Percentiles rank a stretch among this genome's conserved stretches.
Conservation (phyloP, 1,284 basidiomycete genomes). For the Heterobasidion annosum region DNA sequence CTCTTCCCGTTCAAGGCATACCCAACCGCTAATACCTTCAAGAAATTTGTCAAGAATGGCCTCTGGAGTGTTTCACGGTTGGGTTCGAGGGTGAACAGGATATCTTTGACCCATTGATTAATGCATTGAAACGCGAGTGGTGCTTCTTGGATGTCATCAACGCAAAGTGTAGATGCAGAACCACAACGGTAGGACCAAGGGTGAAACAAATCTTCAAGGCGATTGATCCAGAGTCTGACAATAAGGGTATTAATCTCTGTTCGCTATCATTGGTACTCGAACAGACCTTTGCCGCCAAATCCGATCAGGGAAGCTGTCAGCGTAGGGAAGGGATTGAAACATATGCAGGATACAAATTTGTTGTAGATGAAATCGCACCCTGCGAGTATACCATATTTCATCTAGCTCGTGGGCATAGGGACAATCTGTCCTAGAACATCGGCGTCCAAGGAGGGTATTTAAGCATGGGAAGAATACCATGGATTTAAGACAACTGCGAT, state of each 20-base stretch:
- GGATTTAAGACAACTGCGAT: background rate
- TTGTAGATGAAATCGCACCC: background rate
- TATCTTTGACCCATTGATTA: background rate
- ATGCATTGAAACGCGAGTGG: background rate
- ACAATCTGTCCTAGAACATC: background rate
- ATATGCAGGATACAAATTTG: background rate
- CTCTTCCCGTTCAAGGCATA: background rate
- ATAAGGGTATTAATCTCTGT: background rate
- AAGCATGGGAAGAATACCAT: background rate
- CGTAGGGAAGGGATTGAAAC: background rate
- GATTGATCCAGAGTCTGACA: background rate
- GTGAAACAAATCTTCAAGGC: background rate
- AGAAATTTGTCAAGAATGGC: background rate
- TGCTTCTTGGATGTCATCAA: background rate
- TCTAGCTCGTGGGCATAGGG: background rate
- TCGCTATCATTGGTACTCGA: background rate
- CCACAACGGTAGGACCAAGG: background rate
- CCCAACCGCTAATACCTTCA: background rate
- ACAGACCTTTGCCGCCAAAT: background rate
- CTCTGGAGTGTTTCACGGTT: background rate
- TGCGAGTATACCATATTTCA: background rate
- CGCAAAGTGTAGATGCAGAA: background rate
- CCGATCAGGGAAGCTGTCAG: background rate
- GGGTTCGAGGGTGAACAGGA: background rate
- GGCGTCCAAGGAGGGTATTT: background rate